Conservation (phyloP, 345 rosid species). For the Salix viminalis region DNA sequence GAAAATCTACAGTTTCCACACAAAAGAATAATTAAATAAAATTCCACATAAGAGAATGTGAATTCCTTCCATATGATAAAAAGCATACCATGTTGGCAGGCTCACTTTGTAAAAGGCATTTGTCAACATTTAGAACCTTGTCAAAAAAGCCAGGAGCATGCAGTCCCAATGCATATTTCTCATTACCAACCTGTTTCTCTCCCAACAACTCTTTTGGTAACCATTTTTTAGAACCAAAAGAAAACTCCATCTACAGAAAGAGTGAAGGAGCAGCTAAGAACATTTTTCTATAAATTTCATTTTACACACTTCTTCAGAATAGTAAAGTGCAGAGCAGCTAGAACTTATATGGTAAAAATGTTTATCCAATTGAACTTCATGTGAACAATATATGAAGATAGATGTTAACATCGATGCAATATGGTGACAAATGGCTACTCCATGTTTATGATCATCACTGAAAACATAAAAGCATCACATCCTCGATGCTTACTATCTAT, state of each 20-base stretch:
- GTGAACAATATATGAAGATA: background rate
- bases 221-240: constrained; percentile 82
- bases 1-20: background rate
- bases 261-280: constrained; percentile 10
- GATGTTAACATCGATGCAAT: background rate
- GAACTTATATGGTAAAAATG: background rate
- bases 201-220: constrained; percentile 53
- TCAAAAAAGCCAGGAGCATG: constrained; percentile 92
- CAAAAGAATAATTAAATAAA: background rate
- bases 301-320: background rate
- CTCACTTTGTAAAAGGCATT: constrained; percentile 79
- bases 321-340: background rate
- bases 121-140: constrained; percentile 72
- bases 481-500: too few relatives aligned
- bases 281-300: background rate
- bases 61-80: background rate
- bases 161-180: constrained; percentile 65
- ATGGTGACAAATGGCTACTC: background rate
- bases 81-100: constrained; percentile 69
- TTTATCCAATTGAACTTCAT: background rate
- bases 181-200: constrained; percentile 48
- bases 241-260: constrained; percentile 76
- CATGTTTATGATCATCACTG: too few relatives aligned
- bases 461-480: too few relatives aligned
- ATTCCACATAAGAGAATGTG: background rate